phyloP scores from a whole-genome alignment of 2,329 filamentous ascomycete genomes.

The Capronia coronata region DNA sequence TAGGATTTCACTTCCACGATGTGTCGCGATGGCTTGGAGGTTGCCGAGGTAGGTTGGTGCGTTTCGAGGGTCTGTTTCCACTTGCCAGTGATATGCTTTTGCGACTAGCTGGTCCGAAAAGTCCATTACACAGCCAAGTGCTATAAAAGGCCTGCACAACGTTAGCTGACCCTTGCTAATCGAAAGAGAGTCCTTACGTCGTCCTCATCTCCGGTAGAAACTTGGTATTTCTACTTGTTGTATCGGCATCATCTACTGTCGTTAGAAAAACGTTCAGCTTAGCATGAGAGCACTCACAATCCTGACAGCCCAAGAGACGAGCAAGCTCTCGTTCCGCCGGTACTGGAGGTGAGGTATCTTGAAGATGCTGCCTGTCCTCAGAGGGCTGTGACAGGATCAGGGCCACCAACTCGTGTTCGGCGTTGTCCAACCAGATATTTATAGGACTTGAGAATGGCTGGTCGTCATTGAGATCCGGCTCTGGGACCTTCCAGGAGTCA shows the following conservation, averaged over 20 bases:
- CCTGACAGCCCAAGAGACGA: slow-evolving; percentile 23
- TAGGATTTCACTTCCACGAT: slow-evolving; percentile 53
- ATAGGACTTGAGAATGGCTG: slow-evolving; percentile 37
- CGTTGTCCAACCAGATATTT: slow-evolving; percentile 52
- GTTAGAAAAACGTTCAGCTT: slow-evolving; percentile 7
- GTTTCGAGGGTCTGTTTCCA: slow-evolving; percentile 48
- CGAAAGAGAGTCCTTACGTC: slow-evolving; percentile 10
- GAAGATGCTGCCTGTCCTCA: slow-evolving; percentile 31
- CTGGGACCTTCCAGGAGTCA: slow-evolving; percentile 41
- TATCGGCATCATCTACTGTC: slow-evolving; percentile 31
- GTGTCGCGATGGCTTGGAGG: slow-evolving; percentile 53
- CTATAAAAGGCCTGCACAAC: slow-evolving; percentile 50
- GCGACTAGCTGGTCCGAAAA: slow-evolving; percentile 57
- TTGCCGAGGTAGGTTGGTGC: slow-evolving; percentile 59
- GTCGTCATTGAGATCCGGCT: slow-evolving; percentile 32
- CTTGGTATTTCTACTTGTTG: slow-evolving; percentile 30
- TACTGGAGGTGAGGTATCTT: slow-evolving; percentile 19
- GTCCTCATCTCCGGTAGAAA: slow-evolving; percentile 17
- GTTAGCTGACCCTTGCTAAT: slow-evolving; percentile 27
- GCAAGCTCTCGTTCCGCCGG: slow-evolving; percentile 20
- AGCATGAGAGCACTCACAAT: slow-evolving; percentile 18
- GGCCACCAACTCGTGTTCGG: slow-evolving; percentile 51
- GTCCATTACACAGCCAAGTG: slow-evolving; percentile 56
- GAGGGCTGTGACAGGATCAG: slow-evolving; percentile 44
- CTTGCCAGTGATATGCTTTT: slow-evolving; percentile 58